Evolutionary conservation across 2,329 filamentous ascomycete species (phyloP).

Genomic region (Neopestalotiopsis rosae): DNA sequence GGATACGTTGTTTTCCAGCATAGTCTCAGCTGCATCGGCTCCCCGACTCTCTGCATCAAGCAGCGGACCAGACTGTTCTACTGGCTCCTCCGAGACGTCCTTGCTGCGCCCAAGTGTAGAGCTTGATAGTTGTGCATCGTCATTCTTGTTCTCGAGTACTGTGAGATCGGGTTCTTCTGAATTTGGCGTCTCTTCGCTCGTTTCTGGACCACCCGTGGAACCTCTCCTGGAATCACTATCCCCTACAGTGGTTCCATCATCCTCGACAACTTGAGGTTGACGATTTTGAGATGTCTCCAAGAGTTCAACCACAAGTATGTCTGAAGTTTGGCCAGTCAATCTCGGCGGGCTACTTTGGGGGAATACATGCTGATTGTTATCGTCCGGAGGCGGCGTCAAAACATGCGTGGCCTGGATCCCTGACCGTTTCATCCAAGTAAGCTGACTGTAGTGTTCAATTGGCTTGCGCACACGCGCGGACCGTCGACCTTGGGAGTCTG

Average conservation of each 20-base stretch:
- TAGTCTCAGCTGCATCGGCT: neutral
- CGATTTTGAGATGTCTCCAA: neutral
- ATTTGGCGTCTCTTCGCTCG: neutral
- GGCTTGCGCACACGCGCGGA: conserved; percentile 24
- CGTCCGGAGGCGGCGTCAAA: conserved; percentile 6
- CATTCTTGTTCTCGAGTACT: neutral
- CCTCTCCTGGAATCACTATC: neutral
- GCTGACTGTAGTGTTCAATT: conserved; percentile 22
- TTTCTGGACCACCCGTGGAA: neutral
- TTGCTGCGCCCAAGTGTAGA: neutral
- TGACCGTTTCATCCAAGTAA: conserved; percentile 14
- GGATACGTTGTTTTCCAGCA: neutral
- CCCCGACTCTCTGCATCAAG: neutral
- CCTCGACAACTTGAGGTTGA: neutral
- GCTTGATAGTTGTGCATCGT: neutral
- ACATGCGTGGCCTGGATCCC: neutral
- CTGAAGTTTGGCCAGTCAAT: neutral
- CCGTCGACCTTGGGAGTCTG: conserved; percentile 19
- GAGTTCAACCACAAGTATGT: neutral
- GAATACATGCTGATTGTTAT: neutral
- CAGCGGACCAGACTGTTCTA: neutral
- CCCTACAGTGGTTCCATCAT: neutral
- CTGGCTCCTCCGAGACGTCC: neutral
- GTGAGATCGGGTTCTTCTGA: neutral
- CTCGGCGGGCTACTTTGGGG: neutral